These are phyloP conservation scores for Candida alai DNA, from an alignment of 805 yeast species.

Conservation along the genomic window DNA sequence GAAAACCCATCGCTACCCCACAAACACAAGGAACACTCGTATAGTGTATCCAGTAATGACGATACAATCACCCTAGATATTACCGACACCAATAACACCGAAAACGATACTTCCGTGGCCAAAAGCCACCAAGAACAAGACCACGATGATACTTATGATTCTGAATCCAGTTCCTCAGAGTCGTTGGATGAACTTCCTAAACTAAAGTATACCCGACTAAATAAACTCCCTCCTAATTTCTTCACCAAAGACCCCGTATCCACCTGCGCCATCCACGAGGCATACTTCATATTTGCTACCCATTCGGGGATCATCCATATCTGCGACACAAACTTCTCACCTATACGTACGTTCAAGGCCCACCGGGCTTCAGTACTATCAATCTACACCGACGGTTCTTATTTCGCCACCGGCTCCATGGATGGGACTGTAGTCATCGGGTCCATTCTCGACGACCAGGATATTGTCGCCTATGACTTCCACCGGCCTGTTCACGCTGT, in stretches of 20 bases:
- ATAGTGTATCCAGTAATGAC: too few species aligned
- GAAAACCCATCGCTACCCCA: too few species aligned
- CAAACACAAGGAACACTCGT: too few species aligned
- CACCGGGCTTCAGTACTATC: slow-evolving; percentile 83
- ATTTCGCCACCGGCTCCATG: slow-evolving; percentile 84
- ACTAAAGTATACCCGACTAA: slow-evolving; percentile 69
- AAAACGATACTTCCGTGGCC: too few species aligned
- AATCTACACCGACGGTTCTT: slow-evolving; percentile 65
- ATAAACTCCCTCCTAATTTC: slow-evolving; percentile 63
- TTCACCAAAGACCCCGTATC: slow-evolving; percentile 78
- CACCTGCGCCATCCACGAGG: slow-evolving; percentile 55
- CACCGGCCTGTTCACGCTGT: slow-evolving; percentile 87
- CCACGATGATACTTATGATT: slow-evolving; percentile 12
- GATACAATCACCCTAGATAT: too few species aligned
- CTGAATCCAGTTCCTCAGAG: too few species aligned
- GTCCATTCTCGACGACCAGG: slow-evolving; percentile 55
- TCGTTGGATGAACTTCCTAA: too few species aligned
- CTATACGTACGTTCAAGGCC: slow-evolving; percentile 72
- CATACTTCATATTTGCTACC: slow-evolving; percentile 75
- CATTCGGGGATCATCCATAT: slow-evolving; percentile 82
- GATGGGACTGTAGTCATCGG: slow-evolving; percentile 92
- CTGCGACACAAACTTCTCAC: slow-evolving; percentile 52
- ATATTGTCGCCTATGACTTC: slow-evolving; percentile 73
- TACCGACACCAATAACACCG: too few species aligned
- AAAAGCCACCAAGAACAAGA: slow-evolving; percentile 10